Evolutionary conservation across 2,329 filamentous ascomycete species (phyloP).

Genomic region (Cladosporium halotolerans): DNA sequence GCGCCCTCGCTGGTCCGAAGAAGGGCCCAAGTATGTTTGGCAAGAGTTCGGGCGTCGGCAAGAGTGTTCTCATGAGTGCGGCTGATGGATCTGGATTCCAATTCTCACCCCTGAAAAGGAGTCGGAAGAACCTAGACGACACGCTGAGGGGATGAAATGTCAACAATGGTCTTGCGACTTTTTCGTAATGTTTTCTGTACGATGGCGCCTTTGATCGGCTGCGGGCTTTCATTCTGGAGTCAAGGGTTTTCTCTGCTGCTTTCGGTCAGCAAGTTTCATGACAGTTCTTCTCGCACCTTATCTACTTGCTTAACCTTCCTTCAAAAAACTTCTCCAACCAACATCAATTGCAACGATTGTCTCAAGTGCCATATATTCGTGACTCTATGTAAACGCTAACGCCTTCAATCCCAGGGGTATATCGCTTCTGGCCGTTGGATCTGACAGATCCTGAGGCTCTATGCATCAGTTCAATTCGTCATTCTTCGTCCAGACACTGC

Average conservation of each 20-base stretch:
- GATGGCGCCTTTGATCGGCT: background rate
- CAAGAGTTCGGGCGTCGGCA: constrained; percentile 20
- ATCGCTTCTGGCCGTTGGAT: background rate
- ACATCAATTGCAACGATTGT: no score
- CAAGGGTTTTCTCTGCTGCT: background rate
- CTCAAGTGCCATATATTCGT: no score
- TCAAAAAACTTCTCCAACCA: background rate
- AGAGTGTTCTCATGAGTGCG: constrained; percentile 24
- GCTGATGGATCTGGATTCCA: constrained; percentile 32
- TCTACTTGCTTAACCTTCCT: background rate
- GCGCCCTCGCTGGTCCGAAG: constrained; percentile 24
- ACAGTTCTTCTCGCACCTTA: background rate
- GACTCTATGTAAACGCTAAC: no score
- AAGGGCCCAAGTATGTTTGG: constrained; percentile 24
- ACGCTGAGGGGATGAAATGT: constrained; percentile 22
- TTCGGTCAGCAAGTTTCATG: background rate
- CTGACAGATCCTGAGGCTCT: background rate
- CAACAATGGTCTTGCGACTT: background rate
- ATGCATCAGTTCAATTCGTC: background rate
- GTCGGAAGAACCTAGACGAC: constrained; percentile 28
- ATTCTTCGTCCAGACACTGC: background rate
- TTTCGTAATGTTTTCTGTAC: constrained; percentile 9
- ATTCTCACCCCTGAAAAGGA: constrained; percentile 33
- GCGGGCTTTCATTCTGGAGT: background rate
- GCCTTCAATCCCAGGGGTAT: background rate